Evolutionary conservation across 768 basidiomycete species (phyloP), one percentile per base, ranked within the genome.

Genomic region (Boletus rex-veris): DNA sequence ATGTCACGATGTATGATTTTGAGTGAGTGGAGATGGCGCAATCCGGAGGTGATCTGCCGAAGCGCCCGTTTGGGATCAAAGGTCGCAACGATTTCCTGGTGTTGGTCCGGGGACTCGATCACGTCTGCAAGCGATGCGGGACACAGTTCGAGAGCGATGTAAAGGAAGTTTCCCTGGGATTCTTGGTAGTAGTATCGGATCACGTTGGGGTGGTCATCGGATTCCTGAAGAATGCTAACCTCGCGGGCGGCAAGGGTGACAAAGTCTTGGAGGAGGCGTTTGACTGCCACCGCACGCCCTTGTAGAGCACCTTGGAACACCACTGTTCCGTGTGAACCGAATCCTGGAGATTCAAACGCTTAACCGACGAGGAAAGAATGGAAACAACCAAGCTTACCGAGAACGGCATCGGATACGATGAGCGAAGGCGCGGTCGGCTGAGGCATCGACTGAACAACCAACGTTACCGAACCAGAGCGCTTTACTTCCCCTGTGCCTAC

Each of bases 141-240:
- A 66, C 93, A 94, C 5, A 98, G 79, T 65, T 99, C 97, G 40
- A 99, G 85, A 3, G 97, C 97, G 58, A 99, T 98, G 72, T 96
- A 98, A 10, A 98, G 83, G 77, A 98, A 98, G 64, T 90, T 93
- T 19, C 85, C 85, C 28, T 90, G 89, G 4, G 88, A 78, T 75
- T 98, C 96, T 76, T 98, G 94, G 72, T 92, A 98, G 72, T 94
- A 99, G 68, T 99, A 97, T 28, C 93, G 88, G 62, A 98, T 95
- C 69, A 99, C 97, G 73, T 99, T 98, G 16, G 93, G 93, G 64
- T 99, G 97, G 68, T 96, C 93, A 75, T 99, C 97, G 44, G 91
- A 90, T 68, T 97, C 94, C 74, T 98, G 94, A 9, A 99, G 80
- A 38, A 99, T 84, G 64, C 85, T 85, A 26, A 98, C 94, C 76